phyloP scores from a whole-genome alignment of 2,329 filamentous ascomycete species.

The Polychaeton citri region DNA sequence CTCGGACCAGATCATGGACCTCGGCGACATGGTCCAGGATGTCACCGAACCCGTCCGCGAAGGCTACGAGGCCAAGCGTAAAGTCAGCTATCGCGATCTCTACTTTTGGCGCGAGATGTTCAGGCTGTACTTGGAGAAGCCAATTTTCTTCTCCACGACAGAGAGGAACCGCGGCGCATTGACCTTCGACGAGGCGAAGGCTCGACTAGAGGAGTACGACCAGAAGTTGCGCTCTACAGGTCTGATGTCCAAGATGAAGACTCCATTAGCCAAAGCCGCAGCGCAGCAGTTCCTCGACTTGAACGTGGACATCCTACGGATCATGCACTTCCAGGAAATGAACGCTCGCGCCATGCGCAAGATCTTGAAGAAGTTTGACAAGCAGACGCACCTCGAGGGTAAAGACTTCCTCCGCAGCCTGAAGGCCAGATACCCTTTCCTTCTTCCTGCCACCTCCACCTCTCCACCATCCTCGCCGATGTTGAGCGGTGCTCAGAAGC shows the following conservation, averaged over 20 bases:
- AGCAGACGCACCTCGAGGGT: conserved; percentile 59
- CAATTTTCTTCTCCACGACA: conserved; percentile 68
- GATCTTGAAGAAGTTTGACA: conserved; percentile 88
- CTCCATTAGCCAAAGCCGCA: conserved; percentile 50
- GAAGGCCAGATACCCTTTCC: conserved; percentile 13
- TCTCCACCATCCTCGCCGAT: too few relatives aligned
- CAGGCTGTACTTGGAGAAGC: conserved; percentile 64
- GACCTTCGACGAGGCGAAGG: conserved; percentile 50
- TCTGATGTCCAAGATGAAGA: conserved; percentile 49
- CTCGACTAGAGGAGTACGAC: conserved; percentile 60
- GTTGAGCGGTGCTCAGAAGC: conserved; percentile 39
- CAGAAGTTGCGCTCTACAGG: conserved; percentile 48
- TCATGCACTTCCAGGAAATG: conserved; percentile 72
- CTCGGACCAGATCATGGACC: conserved; percentile 45
- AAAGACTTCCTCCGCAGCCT: conserved; percentile 14
- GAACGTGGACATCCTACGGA: conserved; percentile 64
- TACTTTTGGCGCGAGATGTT: conserved; percentile 71
- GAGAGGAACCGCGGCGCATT: conserved; percentile 58
- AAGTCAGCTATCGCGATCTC: conserved; percentile 40
- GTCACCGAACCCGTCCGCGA: conserved; percentile 53
- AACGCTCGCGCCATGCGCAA: conserved; percentile 67
- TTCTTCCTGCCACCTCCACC: conserved; percentile 6
- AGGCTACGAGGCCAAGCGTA: conserved; percentile 19
- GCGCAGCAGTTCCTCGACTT: conserved; percentile 57
- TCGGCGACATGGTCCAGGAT: conserved; percentile 52